Evolutionary conservation across 805 yeast species (phyloP), one percentile per base, ranked within the genome.

Genomic region (Kuraishia cidri): DNA sequence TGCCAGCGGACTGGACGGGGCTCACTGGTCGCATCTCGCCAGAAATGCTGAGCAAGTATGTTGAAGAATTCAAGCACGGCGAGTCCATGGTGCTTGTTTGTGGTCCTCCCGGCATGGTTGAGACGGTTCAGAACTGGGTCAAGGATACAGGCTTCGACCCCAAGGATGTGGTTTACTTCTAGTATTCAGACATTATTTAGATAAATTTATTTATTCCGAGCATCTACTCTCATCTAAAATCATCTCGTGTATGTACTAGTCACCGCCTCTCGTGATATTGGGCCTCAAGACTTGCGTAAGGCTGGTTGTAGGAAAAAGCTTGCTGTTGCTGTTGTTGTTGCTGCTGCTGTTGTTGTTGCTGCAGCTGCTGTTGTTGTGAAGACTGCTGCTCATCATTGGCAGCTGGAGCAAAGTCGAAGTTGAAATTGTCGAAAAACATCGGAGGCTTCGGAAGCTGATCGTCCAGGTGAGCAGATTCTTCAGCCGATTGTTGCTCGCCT

Each of bases 91-190:
- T 67, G 24, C 62, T 66, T 31, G 64, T 69, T 15, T 67, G 74
- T 47, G 74, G 74, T 8, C 74, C 74, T 28, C 72, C 72, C 32
- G 64, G 60, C 15, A 58, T 67, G 53, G 43, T 39, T 26, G 34
- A 35, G 5, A 32, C 37, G 2, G 43, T 44, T 3, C 31, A 41
- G 24, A 18, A 20, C 5, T 46, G 47, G 47, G 35, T 38, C 14
- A 21, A 24, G 9, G 31, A 24, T 11, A 26, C 33, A 12, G 32
- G 32, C 0, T 31, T 46, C 15, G 42, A 43, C 26, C n/a, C n/a
- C n/a, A n/a, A n/a, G n/a, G n/a, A n/a, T n/a, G n/a, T n/a, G n/a
- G n/a, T 49, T n/a, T n/a, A 21, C 8, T 21, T 21, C 24, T 8
- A 21, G 8, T 8, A 8, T 8, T 21, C 24, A 21, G 10, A 21